Evolutionary conservation across 441 rosid species (phyloP).

Genomic region (Jatropha multifida): DNA sequence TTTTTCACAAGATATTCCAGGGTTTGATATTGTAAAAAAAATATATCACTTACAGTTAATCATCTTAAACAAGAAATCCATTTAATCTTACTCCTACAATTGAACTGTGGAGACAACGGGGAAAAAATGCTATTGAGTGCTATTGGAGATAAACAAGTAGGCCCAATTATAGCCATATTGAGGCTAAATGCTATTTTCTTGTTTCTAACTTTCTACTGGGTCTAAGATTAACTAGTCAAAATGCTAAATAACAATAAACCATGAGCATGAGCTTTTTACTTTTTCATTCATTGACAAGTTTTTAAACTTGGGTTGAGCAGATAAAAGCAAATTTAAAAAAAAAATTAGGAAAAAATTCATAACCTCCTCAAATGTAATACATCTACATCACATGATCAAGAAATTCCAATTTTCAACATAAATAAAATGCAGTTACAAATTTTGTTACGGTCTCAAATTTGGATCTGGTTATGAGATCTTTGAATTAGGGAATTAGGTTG

Average conservation of each 20-base stretch:
- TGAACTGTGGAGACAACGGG: background rate
- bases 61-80: background rate
- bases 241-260: background rate
- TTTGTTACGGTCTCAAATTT: too few species aligned
- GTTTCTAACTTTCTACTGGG: background rate
- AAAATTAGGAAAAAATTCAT: background rate
- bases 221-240: background rate
- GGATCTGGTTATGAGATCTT: too few species aligned
- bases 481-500: too few species aligned
- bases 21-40: too few species aligned
- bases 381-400: background rate
- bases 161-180: background rate
- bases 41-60: background rate
- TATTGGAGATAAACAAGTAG: background rate
- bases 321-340: background rate
- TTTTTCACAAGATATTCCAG: too few species aligned
- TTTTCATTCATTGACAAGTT: background rate
- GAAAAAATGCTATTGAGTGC: too few species aligned
- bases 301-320: background rate
- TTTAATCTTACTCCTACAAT: background rate
- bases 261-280: background rate
- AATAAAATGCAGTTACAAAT: background rate
- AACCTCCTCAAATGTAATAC: background rate
- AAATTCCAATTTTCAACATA: background rate
- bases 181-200: background rate